A percentile compares a stretch with the other conserved stretches of the same genome.
Conservation (phyloP, 2,329 filamentous ascomycete species). For the Fusarium sp. region DNA sequence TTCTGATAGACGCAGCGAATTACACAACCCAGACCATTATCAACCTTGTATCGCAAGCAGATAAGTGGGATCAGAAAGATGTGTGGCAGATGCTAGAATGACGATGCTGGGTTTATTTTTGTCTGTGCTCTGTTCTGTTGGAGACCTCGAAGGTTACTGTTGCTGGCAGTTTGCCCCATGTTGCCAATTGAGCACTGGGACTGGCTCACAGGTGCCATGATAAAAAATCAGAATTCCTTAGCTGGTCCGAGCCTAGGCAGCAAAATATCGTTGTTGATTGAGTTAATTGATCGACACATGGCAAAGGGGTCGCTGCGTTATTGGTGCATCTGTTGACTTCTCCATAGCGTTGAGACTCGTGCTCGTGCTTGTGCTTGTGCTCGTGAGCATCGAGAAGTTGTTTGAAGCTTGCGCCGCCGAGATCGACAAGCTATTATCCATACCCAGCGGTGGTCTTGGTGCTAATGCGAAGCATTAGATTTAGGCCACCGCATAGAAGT, state of each 20-base stretch:
- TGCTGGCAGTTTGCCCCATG: constrained; percentile 1
- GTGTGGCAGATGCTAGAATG: constrained; percentile 20
- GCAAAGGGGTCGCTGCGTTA: background rate
- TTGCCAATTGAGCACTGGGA: constrained; percentile 11
- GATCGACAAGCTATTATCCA: background rate
- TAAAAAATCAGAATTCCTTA: background rate
- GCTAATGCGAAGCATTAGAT: constrained; percentile 27
- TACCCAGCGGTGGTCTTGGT: background rate
- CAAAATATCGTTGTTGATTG: constrained; percentile 8
- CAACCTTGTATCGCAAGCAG: constrained; percentile 8
- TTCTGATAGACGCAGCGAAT: constrained; percentile 10
- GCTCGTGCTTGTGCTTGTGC: constrained; percentile 20
- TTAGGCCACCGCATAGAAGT: constrained; percentile 20
- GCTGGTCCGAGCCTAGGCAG: constrained; percentile 21
- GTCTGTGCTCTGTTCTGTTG: constrained; percentile 20
- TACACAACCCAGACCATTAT: background rate
- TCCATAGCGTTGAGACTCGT: constrained; percentile 25
- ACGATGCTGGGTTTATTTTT: constrained; percentile 8
- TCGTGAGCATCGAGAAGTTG: constrained; percentile 7
- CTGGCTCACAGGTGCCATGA: background rate
- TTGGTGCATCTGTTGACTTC: constrained; percentile 11
- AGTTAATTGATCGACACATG: constrained; percentile 12
- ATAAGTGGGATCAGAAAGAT: constrained; percentile 14
- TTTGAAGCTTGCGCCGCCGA: constrained; percentile 11
- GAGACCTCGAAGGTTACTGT: background rate